Evolutionary conservation across 495 filamentous ascomycete genomes (phyloP), one percentile per base, ranked within the genome.

Genomic region (Glarea lozoyensis): DNA sequence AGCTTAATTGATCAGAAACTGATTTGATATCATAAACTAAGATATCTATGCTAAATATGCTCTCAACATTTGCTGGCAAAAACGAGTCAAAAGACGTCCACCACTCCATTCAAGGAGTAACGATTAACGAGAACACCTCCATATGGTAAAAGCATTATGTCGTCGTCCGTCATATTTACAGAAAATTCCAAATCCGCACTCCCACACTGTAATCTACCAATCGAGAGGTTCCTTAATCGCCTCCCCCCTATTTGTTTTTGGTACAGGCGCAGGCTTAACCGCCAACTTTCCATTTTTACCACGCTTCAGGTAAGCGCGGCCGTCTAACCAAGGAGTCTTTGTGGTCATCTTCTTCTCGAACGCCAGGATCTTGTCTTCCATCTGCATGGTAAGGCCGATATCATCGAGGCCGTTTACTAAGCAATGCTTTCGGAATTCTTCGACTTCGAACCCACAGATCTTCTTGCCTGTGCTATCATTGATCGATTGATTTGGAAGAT

Each of bases 391-490:
- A 27, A 97, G 65, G 37, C 88, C 92, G 49, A 98, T 97, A 52
- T 98, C 92, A 63, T 98, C 92, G 7, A 98, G 76, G 1, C 92
- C 92, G 59, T 98, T 94, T 47, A 94, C 66, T 25, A 98, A 68
- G 58, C 92, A 98, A 65, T 97, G 86, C 65, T 89, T 93, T 51
- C 88, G 70, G 73, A 96, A 98, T 54, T 76, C 73, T 46, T 96
- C 90, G 22, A 94, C 83, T 1, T 94, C 82, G 54, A 98, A 98
- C 30, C 59, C 57, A 52, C 77, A 80, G 29, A 98, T 66, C 55
- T 73, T 73, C 44, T 73, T 76, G 31, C 92, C 90, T 27, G 73
- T 58, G 2, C 73, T 75, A 50, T 88, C 79, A 52, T 81, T 86
- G 68, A 98, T 81, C 27, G 78, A 63, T 63, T 96, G 89, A 63